Conservation (phyloP, 129 eudicot species). For the Flaveria ramosissima region DNA sequence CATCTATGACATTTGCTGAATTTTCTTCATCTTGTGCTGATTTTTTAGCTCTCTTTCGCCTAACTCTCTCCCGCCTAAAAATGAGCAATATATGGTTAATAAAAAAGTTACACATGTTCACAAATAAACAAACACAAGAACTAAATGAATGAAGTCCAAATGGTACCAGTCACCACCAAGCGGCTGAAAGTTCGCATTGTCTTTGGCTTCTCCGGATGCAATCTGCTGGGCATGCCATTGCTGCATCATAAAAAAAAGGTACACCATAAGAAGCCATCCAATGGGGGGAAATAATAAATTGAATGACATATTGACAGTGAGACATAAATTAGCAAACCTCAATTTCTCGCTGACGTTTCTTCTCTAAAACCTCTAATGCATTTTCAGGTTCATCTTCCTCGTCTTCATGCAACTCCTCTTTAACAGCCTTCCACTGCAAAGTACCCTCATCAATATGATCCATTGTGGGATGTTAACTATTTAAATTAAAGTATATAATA, state of each 20-base stretch:
- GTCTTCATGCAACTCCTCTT: slow-evolving; percentile 79
- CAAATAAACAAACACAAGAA: not conserved
- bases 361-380: slow-evolving; percentile 68
- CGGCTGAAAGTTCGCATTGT: slow-evolving; percentile 96
- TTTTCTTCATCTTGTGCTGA: slow-evolving; percentile 45
- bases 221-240: slow-evolving; percentile 94
- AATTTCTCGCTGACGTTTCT: slow-evolving; percentile 80
- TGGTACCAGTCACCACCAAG: slow-evolving; percentile 96
- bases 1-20: slow-evolving; percentile 32
- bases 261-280: slow-evolving; percentile 11
- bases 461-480: not conserved
- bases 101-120: not conserved
- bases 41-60: slow-evolving; percentile 70
- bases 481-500: not conserved
- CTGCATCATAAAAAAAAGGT: slow-evolving; percentile 37
- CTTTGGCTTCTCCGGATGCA: slow-evolving; percentile 92
- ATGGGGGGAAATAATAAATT: not conserved
- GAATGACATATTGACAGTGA: not conserved
- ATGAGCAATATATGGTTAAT: not conserved
- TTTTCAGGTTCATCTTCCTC: slow-evolving; percentile 83
- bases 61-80: slow-evolving; percentile 89
- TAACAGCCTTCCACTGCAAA: slow-evolving; percentile 94
- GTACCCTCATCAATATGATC: not conserved
- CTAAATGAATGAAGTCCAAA: not conserved
- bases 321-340: slow-evolving; percentile 50